phyloP scores from a whole-genome alignment of 2,329 filamentous ascomycete genomes.

The Fusarium piperis region DNA sequence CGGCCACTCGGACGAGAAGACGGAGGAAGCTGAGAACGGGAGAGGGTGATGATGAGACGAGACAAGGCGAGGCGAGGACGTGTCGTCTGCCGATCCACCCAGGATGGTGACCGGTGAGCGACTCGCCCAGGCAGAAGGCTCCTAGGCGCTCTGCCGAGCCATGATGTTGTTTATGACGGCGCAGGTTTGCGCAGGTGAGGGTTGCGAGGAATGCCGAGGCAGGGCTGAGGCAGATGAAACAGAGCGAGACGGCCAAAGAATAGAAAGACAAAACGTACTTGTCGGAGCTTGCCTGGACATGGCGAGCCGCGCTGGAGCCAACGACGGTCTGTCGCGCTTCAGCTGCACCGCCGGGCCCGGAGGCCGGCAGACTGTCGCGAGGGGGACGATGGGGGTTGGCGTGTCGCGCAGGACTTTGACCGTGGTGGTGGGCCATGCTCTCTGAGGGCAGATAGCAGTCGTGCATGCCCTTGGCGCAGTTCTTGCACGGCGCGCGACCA shows the following conservation, averaged over 20 bases:
- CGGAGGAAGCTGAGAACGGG: constrained; percentile 23
- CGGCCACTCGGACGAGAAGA: constrained; percentile 32
- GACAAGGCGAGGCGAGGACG: constrained; percentile 24
- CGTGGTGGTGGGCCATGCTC: constrained; percentile 67
- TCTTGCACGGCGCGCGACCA: constrained; percentile 69
- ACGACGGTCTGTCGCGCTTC: constrained; percentile 55
- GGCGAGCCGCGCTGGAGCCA: constrained; percentile 58
- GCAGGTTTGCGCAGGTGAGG: constrained; percentile 2
- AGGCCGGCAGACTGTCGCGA: constrained; percentile 64
- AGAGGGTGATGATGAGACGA: constrained; percentile 30
- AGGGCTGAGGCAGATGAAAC: background rate
- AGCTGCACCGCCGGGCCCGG: constrained; percentile 58
- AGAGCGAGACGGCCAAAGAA: constrained; percentile 4
- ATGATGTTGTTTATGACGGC: background rate
- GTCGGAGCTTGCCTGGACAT: constrained; percentile 58
- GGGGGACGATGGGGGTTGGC: constrained; percentile 59
- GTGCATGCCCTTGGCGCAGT: constrained; percentile 71
- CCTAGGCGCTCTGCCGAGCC: background rate
- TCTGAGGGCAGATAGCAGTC: constrained; percentile 71
- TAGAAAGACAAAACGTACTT: constrained; percentile 59
- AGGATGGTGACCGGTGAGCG: constrained; percentile 1
- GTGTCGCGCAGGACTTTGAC: constrained; percentile 65
- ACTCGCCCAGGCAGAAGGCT: background rate
- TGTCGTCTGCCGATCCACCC: constrained; percentile 33
- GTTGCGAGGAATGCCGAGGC: background rate